phyloP scores from a whole-genome alignment of 345 rosid genomes.

The Syzygium aqueum region DNA sequence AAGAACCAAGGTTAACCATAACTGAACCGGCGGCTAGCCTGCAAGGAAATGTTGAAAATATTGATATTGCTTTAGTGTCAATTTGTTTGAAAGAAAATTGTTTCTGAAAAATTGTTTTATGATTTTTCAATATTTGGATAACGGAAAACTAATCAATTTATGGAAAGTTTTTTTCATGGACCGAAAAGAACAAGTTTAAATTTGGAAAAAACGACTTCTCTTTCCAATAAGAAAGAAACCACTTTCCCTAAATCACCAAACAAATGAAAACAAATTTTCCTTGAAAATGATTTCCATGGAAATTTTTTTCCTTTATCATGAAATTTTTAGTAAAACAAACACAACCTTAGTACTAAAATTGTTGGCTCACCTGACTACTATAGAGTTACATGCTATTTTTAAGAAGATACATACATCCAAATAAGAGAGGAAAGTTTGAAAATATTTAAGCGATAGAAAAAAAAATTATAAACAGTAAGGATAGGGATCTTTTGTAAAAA shows the following conservation, averaged over 20 bases:
- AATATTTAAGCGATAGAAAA: background rate
- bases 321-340: background rate
- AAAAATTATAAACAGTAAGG: background rate
- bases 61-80: background rate
- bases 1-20: background rate
- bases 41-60: too few relatives aligned
- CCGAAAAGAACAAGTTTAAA: background rate
- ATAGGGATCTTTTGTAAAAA: background rate
- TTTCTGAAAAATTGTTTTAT: too few relatives aligned
- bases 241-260: fast-evolving
- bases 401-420: background rate
- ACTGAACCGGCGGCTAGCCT: background rate
- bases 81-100: background rate
- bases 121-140: too few relatives aligned
- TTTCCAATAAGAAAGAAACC: fast-evolving
- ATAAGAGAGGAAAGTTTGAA: background rate
- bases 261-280: too few relatives aligned
- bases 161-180: background rate
- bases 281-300: background rate
- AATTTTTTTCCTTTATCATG: background rate
- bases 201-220: background rate
- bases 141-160: too few relatives aligned
- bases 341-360: background rate
- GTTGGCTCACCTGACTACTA: background rate
- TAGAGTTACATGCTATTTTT: background rate